Base-by-base conservation (phyloP, 2,329 filamentous ascomycete genomes). In the Venturia aucupariae region DNA sequence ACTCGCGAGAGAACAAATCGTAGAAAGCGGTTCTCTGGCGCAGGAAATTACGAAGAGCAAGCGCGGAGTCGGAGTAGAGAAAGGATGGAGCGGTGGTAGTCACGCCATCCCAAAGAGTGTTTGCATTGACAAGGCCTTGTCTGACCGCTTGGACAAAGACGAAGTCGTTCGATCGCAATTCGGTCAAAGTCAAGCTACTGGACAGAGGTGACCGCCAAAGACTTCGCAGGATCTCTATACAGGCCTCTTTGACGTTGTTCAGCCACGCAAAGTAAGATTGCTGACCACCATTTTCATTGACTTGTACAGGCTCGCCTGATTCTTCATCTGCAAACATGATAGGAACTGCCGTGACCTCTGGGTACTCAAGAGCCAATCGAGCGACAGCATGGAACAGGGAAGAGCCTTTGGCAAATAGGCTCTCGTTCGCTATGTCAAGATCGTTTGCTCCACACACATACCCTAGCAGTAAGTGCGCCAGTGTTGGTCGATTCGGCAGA, bases 381-480 rank as follows among this genome's bases (percentile, higher is more conserved):
- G 96, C 78, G 61, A 97, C 82, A 11, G 85, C 84, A 76, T 99
- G 93, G 72, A 99, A 92, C 17, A 99, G 79, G 0, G 94, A 93
- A 24, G 82, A 83, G 17, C 86, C 84, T 19, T 84, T 80, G 15
- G 86, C 84, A 74, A 96, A 95, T 2, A 89, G 76, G 60, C 91
- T 84, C 35, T 86, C 83, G 1, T 85, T 77, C 61, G 88, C 82
- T 39, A 94, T 78, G 30, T 85, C 85, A 2, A 97, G 79, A 11
- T 83, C 82, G 67, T 86, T 87, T 42, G 88, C 84, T 10, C 35
- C 19, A 70, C 91, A 95, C 64, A 84, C 84, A 74, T 99, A 97
- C 0, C 94, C 94, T 5, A 99, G 84, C 1, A 99, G 80, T 57
- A 96, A 81, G 74, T 99, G 95, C 0, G 93, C 94, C 68, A 99